phyloP scores from a whole-genome alignment of 768 basidiomycete genomes.

The Mycena albidolilacea region DNA sequence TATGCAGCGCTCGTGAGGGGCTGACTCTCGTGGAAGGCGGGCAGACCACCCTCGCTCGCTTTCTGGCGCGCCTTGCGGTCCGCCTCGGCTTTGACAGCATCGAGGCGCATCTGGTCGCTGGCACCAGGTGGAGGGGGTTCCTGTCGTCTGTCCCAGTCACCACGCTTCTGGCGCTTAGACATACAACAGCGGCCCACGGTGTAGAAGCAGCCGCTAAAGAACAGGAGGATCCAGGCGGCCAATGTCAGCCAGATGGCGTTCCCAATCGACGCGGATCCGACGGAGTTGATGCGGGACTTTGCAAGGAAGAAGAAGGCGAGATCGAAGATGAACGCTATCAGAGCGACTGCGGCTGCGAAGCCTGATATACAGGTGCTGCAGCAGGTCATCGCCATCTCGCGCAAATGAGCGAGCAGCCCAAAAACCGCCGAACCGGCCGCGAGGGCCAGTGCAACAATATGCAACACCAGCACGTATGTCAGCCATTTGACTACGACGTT shows the following conservation, averaged over 20 bases:
- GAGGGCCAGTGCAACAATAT: constrained; percentile 87
- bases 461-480: constrained; percentile 93
- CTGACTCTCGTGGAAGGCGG: constrained; percentile 81
- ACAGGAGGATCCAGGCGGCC: constrained; percentile 86
- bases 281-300: constrained; percentile 84
- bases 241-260: constrained; percentile 93
- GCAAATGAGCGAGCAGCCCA: constrained; percentile 90
- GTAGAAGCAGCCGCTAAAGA: constrained; percentile 93
- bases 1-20: constrained; percentile 70
- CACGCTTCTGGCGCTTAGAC: constrained; percentile 61
- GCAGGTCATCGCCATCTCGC: constrained; percentile 88
- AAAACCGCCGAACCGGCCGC: constrained; percentile 82
- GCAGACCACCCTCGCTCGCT: constrained; percentile 75
- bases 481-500: constrained; percentile 93
- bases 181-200: constrained; percentile 89
- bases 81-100: constrained; percentile 89
- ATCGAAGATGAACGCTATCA: constrained; percentile 95
- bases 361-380: constrained; percentile 87
- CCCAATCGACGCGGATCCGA: constrained; percentile 88
- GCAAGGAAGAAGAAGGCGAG: constrained; percentile 92
- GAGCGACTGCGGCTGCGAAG: constrained; percentile 82
- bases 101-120: constrained; percentile 68
- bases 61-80: constrained; percentile 83
- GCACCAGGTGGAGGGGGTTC: constrained; percentile 43
- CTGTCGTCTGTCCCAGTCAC: constrained; percentile 56